Evolutionary conservation across 257 asterid genomes (phyloP).

Genomic region (Solanum lignicaule): DNA sequence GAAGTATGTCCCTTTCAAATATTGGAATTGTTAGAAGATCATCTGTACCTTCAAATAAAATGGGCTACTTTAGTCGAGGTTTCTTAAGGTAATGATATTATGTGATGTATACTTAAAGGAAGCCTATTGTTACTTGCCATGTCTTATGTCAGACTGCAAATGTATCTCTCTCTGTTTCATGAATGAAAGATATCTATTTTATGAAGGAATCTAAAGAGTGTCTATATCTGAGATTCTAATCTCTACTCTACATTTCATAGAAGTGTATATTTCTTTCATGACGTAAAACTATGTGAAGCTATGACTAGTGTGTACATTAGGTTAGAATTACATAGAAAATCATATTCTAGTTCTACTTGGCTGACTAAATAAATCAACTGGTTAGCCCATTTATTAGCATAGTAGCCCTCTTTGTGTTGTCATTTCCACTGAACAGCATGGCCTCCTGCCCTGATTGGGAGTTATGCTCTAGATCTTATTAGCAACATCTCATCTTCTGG

Average conservation of each 20-base stretch:
- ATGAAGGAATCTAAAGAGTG: not conserved
- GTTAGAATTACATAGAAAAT: not conserved
- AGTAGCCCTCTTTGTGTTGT: not conserved
- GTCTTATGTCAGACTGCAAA: not conserved
- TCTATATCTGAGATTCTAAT: not conserved
- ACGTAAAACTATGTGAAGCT: not conserved
- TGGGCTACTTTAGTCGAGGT: not conserved
- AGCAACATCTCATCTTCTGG: not conserved
- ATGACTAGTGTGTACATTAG: not conserved
- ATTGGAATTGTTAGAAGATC: not conserved
- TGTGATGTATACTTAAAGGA: not conserved
- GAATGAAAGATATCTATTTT: not conserved
- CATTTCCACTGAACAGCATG: not conserved
- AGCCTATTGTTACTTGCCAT: not conserved
- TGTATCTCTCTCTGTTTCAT: not conserved
- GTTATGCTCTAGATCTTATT: not conserved
- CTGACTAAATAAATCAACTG: not conserved
- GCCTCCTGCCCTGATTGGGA: not conserved
- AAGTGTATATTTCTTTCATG: not conserved
- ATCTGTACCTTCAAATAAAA: not conserved
- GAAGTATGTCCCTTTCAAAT: not conserved
- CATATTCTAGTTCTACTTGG: not conserved
- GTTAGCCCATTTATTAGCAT: not conserved
- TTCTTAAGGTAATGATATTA: not conserved
- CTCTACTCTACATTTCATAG: not conserved